These are phyloP conservation scores for Torulaspora maleeae DNA, from an alignment of 805 yeast genomes.

Conservation along the genomic window DNA sequence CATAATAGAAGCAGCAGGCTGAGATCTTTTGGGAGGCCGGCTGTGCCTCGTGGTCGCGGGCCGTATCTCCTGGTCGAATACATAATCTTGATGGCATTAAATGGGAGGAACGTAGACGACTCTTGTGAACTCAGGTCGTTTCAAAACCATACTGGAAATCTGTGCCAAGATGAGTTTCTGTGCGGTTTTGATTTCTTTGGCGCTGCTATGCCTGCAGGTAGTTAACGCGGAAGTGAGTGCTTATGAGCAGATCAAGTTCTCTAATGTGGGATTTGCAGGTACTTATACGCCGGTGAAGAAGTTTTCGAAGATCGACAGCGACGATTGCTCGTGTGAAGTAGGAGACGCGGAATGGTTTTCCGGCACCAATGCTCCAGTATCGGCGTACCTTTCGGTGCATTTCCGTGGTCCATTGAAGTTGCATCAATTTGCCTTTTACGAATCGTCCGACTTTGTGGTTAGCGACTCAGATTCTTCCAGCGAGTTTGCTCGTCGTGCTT, in stretches of 20 bases:
- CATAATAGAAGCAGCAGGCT: no score
- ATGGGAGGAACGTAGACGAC: no score
- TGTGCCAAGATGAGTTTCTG: background rate
- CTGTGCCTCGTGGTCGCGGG: no score
- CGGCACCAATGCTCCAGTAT: slow-evolving; percentile 62
- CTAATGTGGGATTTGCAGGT: slow-evolving; percentile 35
- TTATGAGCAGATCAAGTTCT: slow-evolving; percentile 24
- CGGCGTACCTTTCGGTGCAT: slow-evolving; percentile 67
- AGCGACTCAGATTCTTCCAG: slow-evolving; percentile 34
- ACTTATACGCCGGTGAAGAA: slow-evolving; percentile 30
- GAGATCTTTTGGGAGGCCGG: no score
- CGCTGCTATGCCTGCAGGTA: background rate
- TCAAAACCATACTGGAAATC: no score
- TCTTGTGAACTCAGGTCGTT: no score
- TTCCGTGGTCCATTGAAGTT: slow-evolving; percentile 69
- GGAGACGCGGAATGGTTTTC: slow-evolving; percentile 32
- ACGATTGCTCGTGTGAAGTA: slow-evolving; percentile 32
- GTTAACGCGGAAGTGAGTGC: slow-evolving; percentile 13
- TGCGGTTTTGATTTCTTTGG: background rate
- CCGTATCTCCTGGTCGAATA: no score
- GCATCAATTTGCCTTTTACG: slow-evolving; percentile 57
- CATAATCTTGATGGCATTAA: no score
- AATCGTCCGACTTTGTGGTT: slow-evolving; percentile 40
- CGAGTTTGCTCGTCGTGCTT: slow-evolving; percentile 57
- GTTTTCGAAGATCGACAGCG: slow-evolving; percentile 21